A percentile compares a stretch with the other conserved stretches of the same genome.
Conservation (phyloP, 2,329 filamentous ascomycete species). For the Fusarium chuoi region DNA sequence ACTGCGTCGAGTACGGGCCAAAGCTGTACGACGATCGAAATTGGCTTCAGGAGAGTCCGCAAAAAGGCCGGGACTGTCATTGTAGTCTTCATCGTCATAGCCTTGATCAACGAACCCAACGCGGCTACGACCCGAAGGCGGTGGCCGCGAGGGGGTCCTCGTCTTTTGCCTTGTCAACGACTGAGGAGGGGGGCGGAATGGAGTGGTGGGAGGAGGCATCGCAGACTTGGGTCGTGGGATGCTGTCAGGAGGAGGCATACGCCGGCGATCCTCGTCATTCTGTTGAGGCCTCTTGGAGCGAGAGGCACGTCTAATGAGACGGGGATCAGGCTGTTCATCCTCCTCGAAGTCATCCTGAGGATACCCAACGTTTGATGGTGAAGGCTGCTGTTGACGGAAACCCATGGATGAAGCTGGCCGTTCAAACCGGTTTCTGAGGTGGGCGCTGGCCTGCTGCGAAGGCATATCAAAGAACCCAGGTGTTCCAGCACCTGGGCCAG, state of each 20-base stretch:
- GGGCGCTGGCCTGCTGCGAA: slow-evolving; percentile 42
- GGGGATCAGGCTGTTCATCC: slow-evolving; percentile 51
- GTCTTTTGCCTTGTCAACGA: slow-evolving; percentile 43
- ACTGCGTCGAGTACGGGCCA: slow-evolving; percentile 49
- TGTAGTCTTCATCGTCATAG: slow-evolving; percentile 54
- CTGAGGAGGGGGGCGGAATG: slow-evolving; percentile 46
- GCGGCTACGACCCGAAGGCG: slow-evolving; percentile 43
- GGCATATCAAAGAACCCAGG: slow-evolving; percentile 48
- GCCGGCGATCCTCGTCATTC: slow-evolving; percentile 56
- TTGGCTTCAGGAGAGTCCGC: slow-evolving; percentile 51
- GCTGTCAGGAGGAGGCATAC: slow-evolving; percentile 60
- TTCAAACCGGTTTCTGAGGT: slow-evolving; percentile 50
- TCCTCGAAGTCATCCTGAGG: slow-evolving; percentile 55
- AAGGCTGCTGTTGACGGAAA: slow-evolving; percentile 45
- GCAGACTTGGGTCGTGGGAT: slow-evolving; percentile 52
- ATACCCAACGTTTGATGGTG: slow-evolving; percentile 47
- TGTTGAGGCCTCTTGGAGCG: slow-evolving; percentile 49
- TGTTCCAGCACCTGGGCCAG: slow-evolving; percentile 44
- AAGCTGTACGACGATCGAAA: slow-evolving; percentile 48
- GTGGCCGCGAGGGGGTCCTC: slow-evolving; percentile 49
- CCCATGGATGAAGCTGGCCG: slow-evolving; percentile 55
- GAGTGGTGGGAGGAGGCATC: slow-evolving; percentile 41
- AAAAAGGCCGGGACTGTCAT: slow-evolving; percentile 51
- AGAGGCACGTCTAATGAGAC: slow-evolving; percentile 56
- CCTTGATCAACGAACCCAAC: slow-evolving; percentile 48